Conservation (phyloP, 2,329 filamentous ascomycete genomes). For the Corynespora cassiicola region DNA sequence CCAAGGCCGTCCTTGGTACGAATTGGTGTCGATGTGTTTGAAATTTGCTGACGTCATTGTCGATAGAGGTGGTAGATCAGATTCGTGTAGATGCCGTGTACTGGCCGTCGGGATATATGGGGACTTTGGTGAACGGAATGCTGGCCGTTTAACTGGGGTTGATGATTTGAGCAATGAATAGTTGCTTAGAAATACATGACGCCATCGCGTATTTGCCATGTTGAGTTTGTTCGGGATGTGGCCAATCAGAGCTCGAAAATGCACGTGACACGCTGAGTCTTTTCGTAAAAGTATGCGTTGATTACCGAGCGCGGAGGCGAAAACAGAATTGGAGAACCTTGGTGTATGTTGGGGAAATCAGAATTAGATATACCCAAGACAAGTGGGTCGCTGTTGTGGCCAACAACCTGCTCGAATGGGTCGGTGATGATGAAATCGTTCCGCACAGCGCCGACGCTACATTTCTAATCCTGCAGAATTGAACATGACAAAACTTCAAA, state of each 20-base stretch:
- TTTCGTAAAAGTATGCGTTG: no score
- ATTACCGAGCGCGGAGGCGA: no score
- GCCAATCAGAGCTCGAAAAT: slow-evolving; percentile 19
- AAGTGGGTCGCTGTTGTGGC: no score
- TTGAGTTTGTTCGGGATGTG: slow-evolving; percentile 4
- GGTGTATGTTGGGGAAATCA: no score
- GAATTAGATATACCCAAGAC: no score
- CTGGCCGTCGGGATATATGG: slow-evolving; percentile 5
- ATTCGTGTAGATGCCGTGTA: slow-evolving; percentile 1
- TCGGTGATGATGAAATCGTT: no score
- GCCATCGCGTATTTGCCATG: slow-evolving; percentile 20
- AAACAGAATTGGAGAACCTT: no score
- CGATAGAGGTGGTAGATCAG: slow-evolving; percentile 6
- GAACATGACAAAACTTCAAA: no score
- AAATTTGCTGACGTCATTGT: slow-evolving; percentile 66
- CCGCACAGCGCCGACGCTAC: no score
- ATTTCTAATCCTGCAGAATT: no score
- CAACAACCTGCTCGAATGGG: no score
- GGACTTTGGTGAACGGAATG: slow-evolving; percentile 2
- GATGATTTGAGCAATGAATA: slow-evolving; percentile 3
- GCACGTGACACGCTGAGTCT: no score
- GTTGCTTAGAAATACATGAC: slow-evolving; percentile 33
- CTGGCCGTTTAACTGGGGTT: slow-evolving; percentile 2
- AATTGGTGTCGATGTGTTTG: slow-evolving; percentile 65
- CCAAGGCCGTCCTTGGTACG: slow-evolving; percentile 65